Conservation (phyloP, 164 flowering plant genomes). For the Magnolia sinica region DNA sequence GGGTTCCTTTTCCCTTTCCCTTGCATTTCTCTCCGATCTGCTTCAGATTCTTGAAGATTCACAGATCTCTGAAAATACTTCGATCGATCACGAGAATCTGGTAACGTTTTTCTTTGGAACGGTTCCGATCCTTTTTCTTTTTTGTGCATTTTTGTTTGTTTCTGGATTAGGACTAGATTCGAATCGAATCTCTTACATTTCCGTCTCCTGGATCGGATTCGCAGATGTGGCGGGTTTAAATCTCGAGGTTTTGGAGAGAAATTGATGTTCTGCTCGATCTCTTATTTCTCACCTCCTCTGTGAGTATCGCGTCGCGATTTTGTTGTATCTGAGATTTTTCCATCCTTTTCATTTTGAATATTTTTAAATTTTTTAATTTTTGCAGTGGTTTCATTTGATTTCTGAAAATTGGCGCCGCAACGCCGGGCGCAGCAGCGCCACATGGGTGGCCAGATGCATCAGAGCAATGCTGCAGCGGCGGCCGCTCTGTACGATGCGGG, state of each 20-base stretch:
- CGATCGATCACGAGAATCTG: background rate
- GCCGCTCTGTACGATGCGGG: conserved; percentile 79
- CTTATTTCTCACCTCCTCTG: conserved; percentile 32
- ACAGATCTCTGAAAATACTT: background rate
- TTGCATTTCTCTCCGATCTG: conserved; percentile 14
- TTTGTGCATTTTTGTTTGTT: background rate
- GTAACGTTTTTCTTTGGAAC: background rate
- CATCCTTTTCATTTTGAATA: background rate
- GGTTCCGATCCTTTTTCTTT: background rate
- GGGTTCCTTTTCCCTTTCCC: conserved; percentile 10
- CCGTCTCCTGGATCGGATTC: conserved; percentile 2
- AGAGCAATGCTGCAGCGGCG: conserved; percentile 71
- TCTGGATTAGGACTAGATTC: conserved; percentile 1
- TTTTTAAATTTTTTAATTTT: background rate
- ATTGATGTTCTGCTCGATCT: conserved; percentile 44
- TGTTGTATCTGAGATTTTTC: background rate
- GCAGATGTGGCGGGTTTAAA: conserved; percentile 22
- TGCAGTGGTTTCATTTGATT: conserved; percentile 30
- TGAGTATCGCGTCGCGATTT: conserved; percentile 25
- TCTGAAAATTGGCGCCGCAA: conserved; percentile 93
- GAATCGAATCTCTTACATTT: conserved; percentile 7
- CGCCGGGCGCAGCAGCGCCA: conserved; percentile 81
- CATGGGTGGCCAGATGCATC: conserved; percentile 99
- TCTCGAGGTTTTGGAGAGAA: conserved; percentile 8
- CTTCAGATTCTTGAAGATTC: conserved; percentile 8